Evolutionary conservation across 768 basidiomycete species (phyloP).

Genomic region (Tylopilus rubrobrunneus): DNA sequence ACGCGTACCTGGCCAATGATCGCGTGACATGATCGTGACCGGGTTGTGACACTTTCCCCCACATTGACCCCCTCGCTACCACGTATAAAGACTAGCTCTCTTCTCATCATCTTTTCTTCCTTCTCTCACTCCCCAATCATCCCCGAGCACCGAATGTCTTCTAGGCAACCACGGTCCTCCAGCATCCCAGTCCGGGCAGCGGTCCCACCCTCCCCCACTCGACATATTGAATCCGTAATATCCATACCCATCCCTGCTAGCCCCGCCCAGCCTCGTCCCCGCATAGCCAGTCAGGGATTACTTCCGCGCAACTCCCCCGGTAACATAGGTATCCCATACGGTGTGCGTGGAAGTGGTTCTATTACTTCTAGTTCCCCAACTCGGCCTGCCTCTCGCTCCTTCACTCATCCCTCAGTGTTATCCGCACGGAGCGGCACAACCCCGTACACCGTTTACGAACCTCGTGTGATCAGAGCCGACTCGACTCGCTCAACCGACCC

Average conservation of each 20-base stretch:
- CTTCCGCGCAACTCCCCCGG: slow-evolving; percentile 27
- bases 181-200: slow-evolving; percentile 60
- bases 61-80: slow-evolving; percentile 7
- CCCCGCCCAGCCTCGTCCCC: slow-evolving; percentile 38
- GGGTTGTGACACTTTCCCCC: slow-evolving; percentile 25
- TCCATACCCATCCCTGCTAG: slow-evolving; percentile 51
- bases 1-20: slow-evolving; percentile 17
- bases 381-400: slow-evolving; percentile 43
- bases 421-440: slow-evolving; percentile 30
- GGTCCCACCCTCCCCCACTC: slow-evolving; percentile 42
- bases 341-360: slow-evolving; percentile 33
- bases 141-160: slow-evolving; percentile 34
- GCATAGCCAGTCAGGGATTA: slow-evolving; percentile 33
- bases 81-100: slow-evolving; percentile 11
- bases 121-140: neutral
- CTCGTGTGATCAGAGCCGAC: slow-evolving; percentile 64
- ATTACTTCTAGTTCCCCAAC: slow-evolving; percentile 34
- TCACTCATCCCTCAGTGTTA: slow-evolving; percentile 33
- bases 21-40: slow-evolving; percentile 28
- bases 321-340: slow-evolving; percentile 37
- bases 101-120: neutral
- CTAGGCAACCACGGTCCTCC: slow-evolving; percentile 55
- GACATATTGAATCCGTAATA: slow-evolving; percentile 63
- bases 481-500: slow-evolving; percentile 40
- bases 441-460: slow-evolving; percentile 46